phyloP scores from a whole-genome alignment of 495 filamentous ascomycete species.

The Neurospora intermedia region DNA sequence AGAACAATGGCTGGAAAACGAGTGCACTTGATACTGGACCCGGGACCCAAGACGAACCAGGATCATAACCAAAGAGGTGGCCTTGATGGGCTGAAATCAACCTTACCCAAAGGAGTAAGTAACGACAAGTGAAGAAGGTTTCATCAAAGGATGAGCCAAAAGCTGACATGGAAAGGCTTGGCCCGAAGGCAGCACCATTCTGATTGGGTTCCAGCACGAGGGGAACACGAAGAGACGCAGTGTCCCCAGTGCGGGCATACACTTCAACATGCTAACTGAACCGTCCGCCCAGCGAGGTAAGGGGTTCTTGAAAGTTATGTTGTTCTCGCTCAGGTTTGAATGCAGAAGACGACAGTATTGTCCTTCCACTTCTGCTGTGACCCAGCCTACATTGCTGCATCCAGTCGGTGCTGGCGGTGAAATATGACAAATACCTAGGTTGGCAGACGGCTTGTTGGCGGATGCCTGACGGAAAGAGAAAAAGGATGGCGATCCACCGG shows the following conservation, averaged over 20 bases:
- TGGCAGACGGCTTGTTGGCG: neutral
- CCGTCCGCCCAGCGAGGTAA: neutral
- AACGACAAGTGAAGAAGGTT: neutral
- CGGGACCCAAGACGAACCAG: neutral
- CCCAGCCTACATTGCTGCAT: neutral
- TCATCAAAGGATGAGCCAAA: neutral
- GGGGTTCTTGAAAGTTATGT: neutral
- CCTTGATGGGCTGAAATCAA: neutral
- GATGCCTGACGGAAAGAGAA: neutral
- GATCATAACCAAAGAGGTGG: neutral
- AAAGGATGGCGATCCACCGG: neutral
- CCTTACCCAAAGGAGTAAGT: neutral
- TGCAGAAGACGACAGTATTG: neutral
- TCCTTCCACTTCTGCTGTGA: neutral
- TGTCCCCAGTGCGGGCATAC: neutral
- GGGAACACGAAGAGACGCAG: neutral
- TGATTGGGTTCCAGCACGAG: neutral
- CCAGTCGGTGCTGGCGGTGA: neutral
- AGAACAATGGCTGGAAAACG: neutral
- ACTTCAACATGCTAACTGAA: neutral
- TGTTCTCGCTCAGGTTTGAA: neutral
- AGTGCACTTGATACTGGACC: neutral
- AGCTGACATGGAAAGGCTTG: neutral
- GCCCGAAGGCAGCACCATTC: neutral
- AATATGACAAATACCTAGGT: neutral